Conservation (phyloP, 768 basidiomycete species). For the Sporobolomyces roseus region DNA sequence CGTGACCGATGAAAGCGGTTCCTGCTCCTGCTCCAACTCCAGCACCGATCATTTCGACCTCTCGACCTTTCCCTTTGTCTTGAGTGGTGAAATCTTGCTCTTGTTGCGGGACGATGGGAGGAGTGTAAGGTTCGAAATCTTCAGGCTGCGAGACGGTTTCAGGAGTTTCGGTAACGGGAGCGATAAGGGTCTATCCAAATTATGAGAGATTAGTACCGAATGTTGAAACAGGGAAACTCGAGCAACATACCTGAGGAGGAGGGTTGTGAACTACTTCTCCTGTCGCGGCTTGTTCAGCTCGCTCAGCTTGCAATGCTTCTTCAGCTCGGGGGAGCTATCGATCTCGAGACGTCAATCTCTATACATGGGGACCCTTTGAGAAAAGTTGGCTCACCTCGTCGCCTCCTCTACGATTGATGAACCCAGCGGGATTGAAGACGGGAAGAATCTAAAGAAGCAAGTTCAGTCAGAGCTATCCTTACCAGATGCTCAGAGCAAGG, state of each 20-base stretch:
- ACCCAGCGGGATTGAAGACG: background rate
- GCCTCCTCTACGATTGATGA: no score
- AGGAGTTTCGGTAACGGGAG: background rate
- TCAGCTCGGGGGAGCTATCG: no score
- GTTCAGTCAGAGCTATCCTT: no score
- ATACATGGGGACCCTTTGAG: background rate
- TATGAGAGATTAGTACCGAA: no score
- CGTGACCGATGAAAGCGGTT: background rate
- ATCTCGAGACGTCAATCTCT: no score
- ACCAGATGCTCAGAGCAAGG: background rate
- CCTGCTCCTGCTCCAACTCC: constrained; percentile 7
- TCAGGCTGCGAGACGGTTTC: background rate
- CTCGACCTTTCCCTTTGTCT: constrained; percentile 25
- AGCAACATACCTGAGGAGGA: background rate
- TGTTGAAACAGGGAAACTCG: background rate
- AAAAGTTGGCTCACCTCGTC: background rate
- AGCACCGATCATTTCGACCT: constrained; percentile 8
- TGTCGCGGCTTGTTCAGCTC: background rate
- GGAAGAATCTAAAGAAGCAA: background rate
- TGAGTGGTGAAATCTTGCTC: background rate
- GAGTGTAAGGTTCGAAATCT: constrained; percentile 27
- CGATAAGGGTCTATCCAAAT: background rate
- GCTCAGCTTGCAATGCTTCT: no score
- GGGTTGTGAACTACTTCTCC: constrained; percentile 12
- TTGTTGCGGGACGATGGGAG: constrained; percentile 9